These are phyloP conservation scores for Metschnikowia cerradonensis DNA, from an alignment of 805 yeast genomes.

Conservation along the genomic window DNA sequence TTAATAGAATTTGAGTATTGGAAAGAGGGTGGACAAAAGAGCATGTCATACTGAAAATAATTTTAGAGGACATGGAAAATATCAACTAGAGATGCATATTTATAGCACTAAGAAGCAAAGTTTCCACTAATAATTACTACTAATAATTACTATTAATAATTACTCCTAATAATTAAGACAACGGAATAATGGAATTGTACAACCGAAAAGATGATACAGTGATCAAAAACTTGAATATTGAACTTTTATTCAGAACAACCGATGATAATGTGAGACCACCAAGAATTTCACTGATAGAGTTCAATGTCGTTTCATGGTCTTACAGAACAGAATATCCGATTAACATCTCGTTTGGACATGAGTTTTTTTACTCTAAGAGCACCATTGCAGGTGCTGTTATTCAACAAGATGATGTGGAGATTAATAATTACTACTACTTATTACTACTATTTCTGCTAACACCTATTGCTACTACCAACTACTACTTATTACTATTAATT, in stretches of 20 bases:
- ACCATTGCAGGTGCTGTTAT: conserved; percentile 16
- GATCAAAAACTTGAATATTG: conserved; percentile 22
- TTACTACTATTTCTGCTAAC: too few species aligned
- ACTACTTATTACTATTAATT: too few species aligned
- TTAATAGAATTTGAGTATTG: too few species aligned
- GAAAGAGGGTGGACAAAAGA: too few species aligned
- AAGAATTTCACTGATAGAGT: conserved; percentile 28
- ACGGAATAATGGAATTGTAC: conserved; percentile 30
- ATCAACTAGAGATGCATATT: too few species aligned
- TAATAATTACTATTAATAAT: too few species aligned
- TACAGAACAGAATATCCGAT: conserved; percentile 39
- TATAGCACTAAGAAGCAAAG: too few species aligned
- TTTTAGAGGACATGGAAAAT: too few species aligned
- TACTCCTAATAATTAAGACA: not conserved
- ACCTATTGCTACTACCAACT: too few species aligned
- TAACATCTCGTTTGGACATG: conserved; percentile 37
- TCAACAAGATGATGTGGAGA: conserved; percentile 25
- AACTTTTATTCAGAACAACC: conserved; percentile 25
- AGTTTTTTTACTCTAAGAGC: conserved; percentile 34
- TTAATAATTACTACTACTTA: too few species aligned
- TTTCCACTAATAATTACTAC: too few species aligned
- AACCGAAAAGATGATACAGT: conserved; percentile 24
- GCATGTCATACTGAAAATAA: too few species aligned
- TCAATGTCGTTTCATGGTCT: conserved; percentile 39
- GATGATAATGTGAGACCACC: conserved; percentile 30